Percentiles rank a stretch among this genome's conserved stretches.
Conservation (phyloP, 352 stramenopile species). For the Phytophthora hybrid region DNA sequence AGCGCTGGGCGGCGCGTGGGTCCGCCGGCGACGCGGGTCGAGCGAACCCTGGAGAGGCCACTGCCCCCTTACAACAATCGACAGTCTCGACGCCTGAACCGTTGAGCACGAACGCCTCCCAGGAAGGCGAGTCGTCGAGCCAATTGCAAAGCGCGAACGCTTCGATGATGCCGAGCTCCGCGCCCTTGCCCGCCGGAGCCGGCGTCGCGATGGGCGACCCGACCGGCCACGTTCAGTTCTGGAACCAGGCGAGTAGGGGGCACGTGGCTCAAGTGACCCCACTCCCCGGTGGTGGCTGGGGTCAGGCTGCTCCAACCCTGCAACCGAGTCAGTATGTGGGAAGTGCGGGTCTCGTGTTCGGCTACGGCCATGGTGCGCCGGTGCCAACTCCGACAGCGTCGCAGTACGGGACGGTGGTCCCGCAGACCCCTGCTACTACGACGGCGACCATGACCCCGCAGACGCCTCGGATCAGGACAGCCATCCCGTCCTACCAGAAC, state of each 20-base stretch:
- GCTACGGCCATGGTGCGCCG: background rate
- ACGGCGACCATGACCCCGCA: background rate
- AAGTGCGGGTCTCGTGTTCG: background rate
- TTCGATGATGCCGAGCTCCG: background rate
- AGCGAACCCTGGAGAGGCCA: too few species aligned
- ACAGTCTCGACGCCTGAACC: background rate
- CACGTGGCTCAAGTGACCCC: background rate
- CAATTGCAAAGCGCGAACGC: too few species aligned
- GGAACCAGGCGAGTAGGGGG: background rate
- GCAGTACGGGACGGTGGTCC: background rate
- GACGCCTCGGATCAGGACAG: background rate
- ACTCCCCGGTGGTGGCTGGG: too few species aligned
- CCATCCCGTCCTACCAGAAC: background rate
- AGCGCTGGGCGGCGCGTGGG: background rate
- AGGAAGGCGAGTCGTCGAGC: too few species aligned
- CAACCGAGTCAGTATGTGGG: background rate
- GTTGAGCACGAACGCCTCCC: too few species aligned
- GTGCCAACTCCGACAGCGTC: background rate
- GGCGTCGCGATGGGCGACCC: too few species aligned
- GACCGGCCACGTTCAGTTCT: background rate
- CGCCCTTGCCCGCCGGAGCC: too few species aligned
- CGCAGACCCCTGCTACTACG: background rate
- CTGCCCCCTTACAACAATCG: background rate
- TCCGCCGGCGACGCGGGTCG: background rate
- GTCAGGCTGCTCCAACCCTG: background rate